Base-by-base conservation (phyloP, 495 filamentous ascomycete species). In the Penicillium antarcticum region DNA sequence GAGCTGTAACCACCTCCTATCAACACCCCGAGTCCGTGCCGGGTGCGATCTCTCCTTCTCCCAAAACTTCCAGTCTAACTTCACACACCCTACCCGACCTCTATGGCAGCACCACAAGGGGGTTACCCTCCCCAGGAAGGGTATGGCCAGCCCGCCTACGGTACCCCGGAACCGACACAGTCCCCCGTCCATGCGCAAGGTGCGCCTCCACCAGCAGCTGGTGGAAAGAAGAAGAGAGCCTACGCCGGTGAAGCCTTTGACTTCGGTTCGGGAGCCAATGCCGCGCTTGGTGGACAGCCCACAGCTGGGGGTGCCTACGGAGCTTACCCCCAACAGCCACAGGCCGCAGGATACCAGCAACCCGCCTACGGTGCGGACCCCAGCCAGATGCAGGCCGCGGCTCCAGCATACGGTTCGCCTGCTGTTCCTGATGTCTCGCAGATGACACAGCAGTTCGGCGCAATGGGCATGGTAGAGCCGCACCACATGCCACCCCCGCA, bases 191-290 rank as follows among this genome's bases (percentile, higher is more conserved):
- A 60, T 23, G 63, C 56, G 44, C 66, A 63, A 40, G 66, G 55
- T 23, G 62, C 64, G 12, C 50, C 63, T 47, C 46, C 66, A 34
- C 63, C 62, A 24, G 65, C 63, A 8, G 79, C 52, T 69, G 82
- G 58, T 77, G 83, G 75, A 75, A 79, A 86, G 69, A 96, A 91
- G 79, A 95, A 96, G 78, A 79, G 91, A 69, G 83, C 86, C 36
- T 98, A 98, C 75, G 94, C 95, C 19, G 89, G 89, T 21, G 87
- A 91, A 66, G 92, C 92, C 5, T 98, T 92, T 67, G 95, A 96
- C 10, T 91, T 97, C 62, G 92, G 87, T 29, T 81, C 81, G 26
- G 94, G 94, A 57, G 88, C 87, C 61, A 98, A 98, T 82, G 84
- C 89, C 45, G 87, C 74, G 13, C 64, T 84, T 37, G 81, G 80